Evolutionary conservation across 176 grass and related monocot species (phyloP).

Genomic region (Triticum monococcum): DNA sequence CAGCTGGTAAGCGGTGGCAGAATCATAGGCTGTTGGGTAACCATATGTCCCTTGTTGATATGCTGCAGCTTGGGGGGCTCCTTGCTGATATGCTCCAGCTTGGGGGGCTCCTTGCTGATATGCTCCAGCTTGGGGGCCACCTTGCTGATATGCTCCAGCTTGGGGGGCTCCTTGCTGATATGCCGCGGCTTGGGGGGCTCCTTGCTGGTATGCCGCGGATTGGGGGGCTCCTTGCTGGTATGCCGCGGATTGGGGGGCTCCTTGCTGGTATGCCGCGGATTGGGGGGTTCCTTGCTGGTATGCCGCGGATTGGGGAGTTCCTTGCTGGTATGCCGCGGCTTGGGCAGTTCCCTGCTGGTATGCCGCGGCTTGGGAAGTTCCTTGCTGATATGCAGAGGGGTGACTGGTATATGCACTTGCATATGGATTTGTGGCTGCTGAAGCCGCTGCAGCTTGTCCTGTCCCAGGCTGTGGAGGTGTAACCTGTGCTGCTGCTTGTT

Average conservation of each 20-base stretch:
- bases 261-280: constrained; percentile 14
- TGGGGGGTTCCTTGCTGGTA: constrained; percentile 33
- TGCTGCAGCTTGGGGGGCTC: too few relatives aligned
- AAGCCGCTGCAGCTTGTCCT: constrained; percentile 32
- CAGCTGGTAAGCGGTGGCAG: constrained; percentile 37
- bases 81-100: too few relatives aligned
- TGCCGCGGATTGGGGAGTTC: neutral
- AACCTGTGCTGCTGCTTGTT: constrained; percentile 29
- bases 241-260: neutral
- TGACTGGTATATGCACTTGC: constrained; percentile 47
- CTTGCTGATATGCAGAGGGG: constrained; percentile 42
- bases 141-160: constrained; percentile 23
- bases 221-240: constrained; percentile 33
- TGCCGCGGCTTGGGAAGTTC: neutral
- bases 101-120: too few relatives aligned
- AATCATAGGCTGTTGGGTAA: constrained; percentile 33
- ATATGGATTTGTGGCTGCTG: constrained; percentile 45
- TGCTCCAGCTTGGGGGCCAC: neutral
- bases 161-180: constrained; percentile 27
- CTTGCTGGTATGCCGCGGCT: constrained; percentile 11
- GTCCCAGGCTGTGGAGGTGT: constrained; percentile 38
- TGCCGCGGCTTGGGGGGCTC: neutral
- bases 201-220: constrained; percentile 1
- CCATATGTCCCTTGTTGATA: constrained; percentile 11
- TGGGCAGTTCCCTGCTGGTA: constrained; percentile 32